These are phyloP conservation scores for Talaromyces sp. DNA, from an alignment of 2,329 filamentous ascomycete genomes.

Conservation along the genomic window DNA sequence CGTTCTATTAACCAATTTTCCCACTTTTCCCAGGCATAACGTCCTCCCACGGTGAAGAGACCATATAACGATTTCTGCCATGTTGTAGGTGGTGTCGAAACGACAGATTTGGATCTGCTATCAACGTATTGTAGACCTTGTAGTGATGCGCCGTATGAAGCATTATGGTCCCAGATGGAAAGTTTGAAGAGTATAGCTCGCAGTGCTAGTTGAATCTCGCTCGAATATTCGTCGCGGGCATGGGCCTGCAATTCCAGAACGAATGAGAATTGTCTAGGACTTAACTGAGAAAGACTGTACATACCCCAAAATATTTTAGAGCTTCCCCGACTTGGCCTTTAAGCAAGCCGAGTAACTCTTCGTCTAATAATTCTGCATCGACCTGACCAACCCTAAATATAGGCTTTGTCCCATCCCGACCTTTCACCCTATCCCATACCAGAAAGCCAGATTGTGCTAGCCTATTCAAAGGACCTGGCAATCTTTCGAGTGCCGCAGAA, in stretches of 20 bases:
- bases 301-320: conserved; percentile 76
- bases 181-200: conserved; percentile 86
- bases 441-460: conserved; percentile 44
- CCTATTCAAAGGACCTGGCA: conserved; percentile 62
- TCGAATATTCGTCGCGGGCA: conserved; percentile 78
- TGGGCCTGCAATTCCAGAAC: conserved; percentile 45
- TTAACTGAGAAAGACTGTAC: conserved; percentile 26
- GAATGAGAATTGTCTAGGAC: conserved; percentile 7
- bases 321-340: conserved; percentile 83
- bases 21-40: conserved; percentile 90
- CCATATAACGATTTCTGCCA: conserved; percentile 85
- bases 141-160: conserved; percentile 87
- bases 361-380: conserved; percentile 90
- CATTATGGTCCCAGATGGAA: conserved; percentile 93
- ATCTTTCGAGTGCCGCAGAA: conserved; percentile 53
- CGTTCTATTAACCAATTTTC: conserved; percentile 77
- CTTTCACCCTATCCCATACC: conserved; percentile 68
- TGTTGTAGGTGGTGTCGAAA: conserved; percentile 67
- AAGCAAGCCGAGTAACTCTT: conserved; percentile 82
- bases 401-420: conserved; percentile 74
- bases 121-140: conserved; percentile 91
- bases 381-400: conserved; percentile 93
- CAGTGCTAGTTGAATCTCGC: conserved; percentile 76
- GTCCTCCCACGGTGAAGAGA: conserved; percentile 76
- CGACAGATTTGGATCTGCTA: conserved; percentile 62